Conservation (phyloP, 495 filamentous ascomycete species). For the Daldinia bambusicola region DNA sequence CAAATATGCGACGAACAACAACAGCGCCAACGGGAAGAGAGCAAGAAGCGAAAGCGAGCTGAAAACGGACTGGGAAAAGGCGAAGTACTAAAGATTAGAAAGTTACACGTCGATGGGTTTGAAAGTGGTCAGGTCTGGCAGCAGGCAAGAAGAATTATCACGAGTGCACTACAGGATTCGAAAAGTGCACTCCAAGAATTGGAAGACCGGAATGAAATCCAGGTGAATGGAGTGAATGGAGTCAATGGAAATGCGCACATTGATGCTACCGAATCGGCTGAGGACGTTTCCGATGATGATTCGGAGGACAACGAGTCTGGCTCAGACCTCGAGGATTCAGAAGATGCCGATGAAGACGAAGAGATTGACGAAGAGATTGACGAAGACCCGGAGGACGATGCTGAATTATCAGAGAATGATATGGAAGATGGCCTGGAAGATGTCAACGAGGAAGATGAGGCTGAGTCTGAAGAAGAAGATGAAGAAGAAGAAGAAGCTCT, state of each 20-base stretch:
- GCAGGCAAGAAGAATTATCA: conserved; percentile 83
- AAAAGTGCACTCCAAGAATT: conserved; percentile 61
- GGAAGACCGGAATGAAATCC: conserved; percentile 52
- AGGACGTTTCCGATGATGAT: conserved; percentile 61
- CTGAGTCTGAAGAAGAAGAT: conserved; percentile 51
- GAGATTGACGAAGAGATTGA: conserved; percentile 53
- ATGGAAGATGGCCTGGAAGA: conserved; percentile 51
- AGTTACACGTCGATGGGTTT: conserved; percentile 88
- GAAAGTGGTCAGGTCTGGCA: conserved; percentile 92
- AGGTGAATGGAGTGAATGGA: conserved; percentile 34
- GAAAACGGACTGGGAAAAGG: conserved; percentile 46
- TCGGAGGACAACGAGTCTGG: conserved; percentile 48
- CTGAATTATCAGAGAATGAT: conserved; percentile 47
- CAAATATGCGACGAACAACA: conserved; percentile 74
- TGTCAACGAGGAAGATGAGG: conserved; percentile 50
- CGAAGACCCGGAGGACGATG: conserved; percentile 53
- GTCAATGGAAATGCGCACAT: conserved; percentile 30
- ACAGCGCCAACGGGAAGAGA: conserved; percentile 62
- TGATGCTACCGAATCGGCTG: conserved; percentile 53
- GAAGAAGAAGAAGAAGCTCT: conserved; percentile 50
- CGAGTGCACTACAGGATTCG: conserved; percentile 56
- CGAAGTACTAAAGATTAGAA: conserved; percentile 72
- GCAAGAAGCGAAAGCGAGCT: conserved; percentile 74
- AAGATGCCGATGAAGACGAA: conserved; percentile 59
- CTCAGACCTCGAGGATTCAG: conserved; percentile 49